A percentile compares a stretch with the other conserved stretches of the same genome.
These are phyloP conservation scores for Aspergillus latus DNA, from an alignment of 2,329 filamentous ascomycete genomes.

Conservation along the genomic window DNA sequence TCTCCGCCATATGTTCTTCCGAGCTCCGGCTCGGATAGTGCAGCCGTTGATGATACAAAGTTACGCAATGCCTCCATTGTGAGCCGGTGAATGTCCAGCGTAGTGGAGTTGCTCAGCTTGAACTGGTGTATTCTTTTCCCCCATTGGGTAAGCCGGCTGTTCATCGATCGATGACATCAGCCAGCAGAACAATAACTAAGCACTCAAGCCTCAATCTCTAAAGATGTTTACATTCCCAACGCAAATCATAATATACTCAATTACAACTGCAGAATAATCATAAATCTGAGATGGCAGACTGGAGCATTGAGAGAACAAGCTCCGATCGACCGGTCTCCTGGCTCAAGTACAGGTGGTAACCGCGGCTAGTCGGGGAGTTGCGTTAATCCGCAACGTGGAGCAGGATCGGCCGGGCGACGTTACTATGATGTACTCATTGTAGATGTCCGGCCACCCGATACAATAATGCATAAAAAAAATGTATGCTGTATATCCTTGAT, in stretches of 20 bases:
- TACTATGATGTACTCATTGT: not conserved
- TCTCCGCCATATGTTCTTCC: not conserved
- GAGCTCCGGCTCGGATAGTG: not conserved
- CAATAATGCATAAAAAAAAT: not conserved
- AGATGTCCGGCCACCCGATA: not conserved
- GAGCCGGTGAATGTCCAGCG: not conserved
- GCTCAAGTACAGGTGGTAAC: not conserved
- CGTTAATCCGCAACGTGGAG: not conserved
- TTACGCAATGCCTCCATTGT: not conserved
- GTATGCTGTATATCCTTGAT: not conserved
- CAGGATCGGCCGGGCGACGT: not conserved
- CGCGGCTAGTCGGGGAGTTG: not conserved
- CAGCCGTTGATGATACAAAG: not conserved
- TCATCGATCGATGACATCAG: not conserved
- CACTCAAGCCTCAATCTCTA: no score
- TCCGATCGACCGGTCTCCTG: not conserved
- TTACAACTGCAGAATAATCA: no score
- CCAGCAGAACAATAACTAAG: no score
- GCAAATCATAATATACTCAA: no score
- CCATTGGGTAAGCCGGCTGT: not conserved
- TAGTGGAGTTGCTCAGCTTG: not conserved
- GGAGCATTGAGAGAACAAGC: not conserved
- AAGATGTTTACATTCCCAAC: no score
- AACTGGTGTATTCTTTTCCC: not conserved
- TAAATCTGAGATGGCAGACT: not conserved